Evolutionary conservation across 1,284 basidiomycete genomes (phyloP), one percentile per base, ranked within the genome.

Genomic region (Apiotrichum brassicae): DNA sequence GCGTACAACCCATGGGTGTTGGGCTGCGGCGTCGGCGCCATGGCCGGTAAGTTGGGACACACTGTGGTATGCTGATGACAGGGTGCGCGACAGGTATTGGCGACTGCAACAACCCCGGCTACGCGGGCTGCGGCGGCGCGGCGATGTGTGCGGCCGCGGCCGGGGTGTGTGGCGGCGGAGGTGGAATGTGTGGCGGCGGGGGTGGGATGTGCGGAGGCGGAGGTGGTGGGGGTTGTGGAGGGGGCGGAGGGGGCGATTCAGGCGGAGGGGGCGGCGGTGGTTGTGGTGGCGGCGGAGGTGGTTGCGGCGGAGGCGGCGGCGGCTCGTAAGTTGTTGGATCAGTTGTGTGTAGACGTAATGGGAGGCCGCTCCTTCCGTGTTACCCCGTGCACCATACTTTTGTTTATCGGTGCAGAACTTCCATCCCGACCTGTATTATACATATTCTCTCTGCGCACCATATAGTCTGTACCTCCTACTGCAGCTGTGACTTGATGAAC

Each of bases 221-320:
- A 1, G 40, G 44, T 4, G 43, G 44, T 7, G 42, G 51, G 11
- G 30, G 34, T 3, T 26, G 51, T 1, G 28, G 50, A 1, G 36
- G 50, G 2, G 46, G 46, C 4, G 23, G 51, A 6, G 43, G 46
- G n/a, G n/a, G n/a, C n/a, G n/a, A n/a, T n/a, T n/a, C n/a, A n/a
- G n/a, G n/a, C n/a, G n/a, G n/a, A n/a, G n/a, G n/a, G n/a, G n/a
- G n/a, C n/a, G n/a, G n/a, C n/a, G n/a, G n/a, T n/a, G n/a, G n/a
- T n/a, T n/a, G n/a, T n/a, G n/a, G n/a, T n/a, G n/a, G n/a, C n/a
- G n/a, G n/a, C n/a, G n/a, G n/a, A n/a, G n/a, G n/a, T n/a, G n/a
- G n/a, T n/a, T n/a, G n/a, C n/a, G n/a, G n/a, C n/a, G n/a, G n/a
- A n/a, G 28, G 28, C 28, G 28, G 28, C 14, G 28, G 14, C 28